Evolutionary conservation across 345 rosid genomes (phyloP).

Genomic region (Reutealis trisperma): DNA sequence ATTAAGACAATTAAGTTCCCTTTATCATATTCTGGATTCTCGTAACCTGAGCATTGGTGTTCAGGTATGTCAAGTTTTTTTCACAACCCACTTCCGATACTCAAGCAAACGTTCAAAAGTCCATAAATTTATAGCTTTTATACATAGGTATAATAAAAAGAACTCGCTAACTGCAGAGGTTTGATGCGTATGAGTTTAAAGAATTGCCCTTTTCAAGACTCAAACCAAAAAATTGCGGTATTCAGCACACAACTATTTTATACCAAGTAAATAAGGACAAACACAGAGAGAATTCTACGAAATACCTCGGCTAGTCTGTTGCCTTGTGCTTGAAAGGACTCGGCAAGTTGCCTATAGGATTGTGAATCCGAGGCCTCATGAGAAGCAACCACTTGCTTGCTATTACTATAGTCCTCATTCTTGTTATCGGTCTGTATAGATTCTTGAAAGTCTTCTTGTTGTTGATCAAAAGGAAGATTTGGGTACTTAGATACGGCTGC

Average conservation of each 20-base stretch:
- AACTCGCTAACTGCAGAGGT: background rate
- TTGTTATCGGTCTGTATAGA: background rate
- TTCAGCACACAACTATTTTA: background rate
- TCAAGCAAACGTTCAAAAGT: background rate
- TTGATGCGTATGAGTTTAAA: background rate
- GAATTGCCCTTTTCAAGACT: background rate
- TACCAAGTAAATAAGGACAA: background rate
- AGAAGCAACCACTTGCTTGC: slow-evolving; percentile 6
- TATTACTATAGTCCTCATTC: background rate
- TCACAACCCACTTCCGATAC: background rate
- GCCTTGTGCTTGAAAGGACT: slow-evolving; percentile 65
- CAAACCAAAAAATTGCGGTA: background rate
- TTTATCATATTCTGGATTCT: background rate
- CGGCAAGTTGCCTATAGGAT: slow-evolving; percentile 40
- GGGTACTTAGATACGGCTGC: slow-evolving; percentile 39
- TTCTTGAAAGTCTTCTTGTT: slow-evolving; percentile 25
- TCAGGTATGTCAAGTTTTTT: no score
- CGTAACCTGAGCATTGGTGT: no score
- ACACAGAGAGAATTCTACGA: background rate
- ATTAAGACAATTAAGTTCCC: background rate
- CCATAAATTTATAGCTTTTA: no score
- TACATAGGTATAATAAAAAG: background rate
- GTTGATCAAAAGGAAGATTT: slow-evolving; percentile 62
- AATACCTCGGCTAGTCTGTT: slow-evolving; percentile 76
- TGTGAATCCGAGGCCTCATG: slow-evolving; percentile 24